These are phyloP conservation scores for Escallonia herrerae DNA, from an alignment of 129 eudicot species.

Conservation along the genomic window DNA sequence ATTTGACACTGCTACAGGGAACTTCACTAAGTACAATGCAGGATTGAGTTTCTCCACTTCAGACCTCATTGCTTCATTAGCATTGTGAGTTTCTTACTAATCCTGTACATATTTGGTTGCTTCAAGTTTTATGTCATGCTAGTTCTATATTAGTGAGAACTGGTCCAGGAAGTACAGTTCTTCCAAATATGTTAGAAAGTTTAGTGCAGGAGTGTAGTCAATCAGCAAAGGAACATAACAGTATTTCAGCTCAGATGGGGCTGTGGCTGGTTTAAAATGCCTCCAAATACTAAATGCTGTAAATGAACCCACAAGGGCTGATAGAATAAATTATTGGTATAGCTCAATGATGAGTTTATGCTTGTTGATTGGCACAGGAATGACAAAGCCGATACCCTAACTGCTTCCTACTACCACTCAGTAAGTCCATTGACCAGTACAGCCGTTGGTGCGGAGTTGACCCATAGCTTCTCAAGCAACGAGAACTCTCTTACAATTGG, in stretches of 20 bases:
- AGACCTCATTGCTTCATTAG: slow-evolving; percentile 84
- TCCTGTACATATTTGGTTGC: no score
- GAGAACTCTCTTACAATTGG: slow-evolving; percentile 79
- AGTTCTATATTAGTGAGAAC: no score
- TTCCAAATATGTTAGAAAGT: no score
- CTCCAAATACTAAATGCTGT: no score
- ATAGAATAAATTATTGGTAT: no score
- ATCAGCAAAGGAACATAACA: no score
- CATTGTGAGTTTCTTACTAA: slow-evolving; percentile 42
- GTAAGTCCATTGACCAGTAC: slow-evolving; percentile 78
- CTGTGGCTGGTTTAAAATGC: no score
- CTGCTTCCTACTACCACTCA: slow-evolving; percentile 74
- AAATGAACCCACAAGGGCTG: no score
- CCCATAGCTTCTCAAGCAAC: slow-evolving; percentile 73
- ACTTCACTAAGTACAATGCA: slow-evolving; percentile 69
- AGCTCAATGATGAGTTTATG: slow-evolving; percentile 1
- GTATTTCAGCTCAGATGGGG: no score
- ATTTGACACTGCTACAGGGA: slow-evolving; percentile 73
- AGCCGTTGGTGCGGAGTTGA: slow-evolving; percentile 84
- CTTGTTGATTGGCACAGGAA: slow-evolving; percentile 37
- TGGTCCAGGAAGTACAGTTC: no score
- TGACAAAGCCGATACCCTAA: slow-evolving; percentile 55
- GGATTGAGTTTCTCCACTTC: slow-evolving; percentile 57
- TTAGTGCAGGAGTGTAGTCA: no score
- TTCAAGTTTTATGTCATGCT: no score